Evolutionary conservation across 805 yeast species (phyloP), one percentile per base, ranked within the genome.

Genomic region (Ogataea degrootiae): DNA sequence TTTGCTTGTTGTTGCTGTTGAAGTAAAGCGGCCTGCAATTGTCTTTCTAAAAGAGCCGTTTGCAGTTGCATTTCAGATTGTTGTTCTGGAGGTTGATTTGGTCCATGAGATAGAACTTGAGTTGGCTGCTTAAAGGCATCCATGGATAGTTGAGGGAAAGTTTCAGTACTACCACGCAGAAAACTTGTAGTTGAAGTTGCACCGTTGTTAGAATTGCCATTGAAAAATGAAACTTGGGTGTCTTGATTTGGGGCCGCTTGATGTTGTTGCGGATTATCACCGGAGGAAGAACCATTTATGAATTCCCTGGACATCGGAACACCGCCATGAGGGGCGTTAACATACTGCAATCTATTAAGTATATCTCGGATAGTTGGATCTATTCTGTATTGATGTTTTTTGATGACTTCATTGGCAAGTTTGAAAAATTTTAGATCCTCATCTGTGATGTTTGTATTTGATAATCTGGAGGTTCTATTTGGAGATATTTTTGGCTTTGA

Each of bases 341-440:
- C 79, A 54, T 82, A 82, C 56, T 82, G 85, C 39, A 81, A 68
- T 45, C 87, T 62, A 54, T 73, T 71, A 44, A 82, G 63, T n/a
- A 82, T 67, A 56, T 79, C 84, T 51, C 76, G 65, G 23, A 82
- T 79, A 0, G 87, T 80, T 5, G 87, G 87, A 59, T 82, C 87
- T 6, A 82, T 76, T 22, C 75, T 66, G 44, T 67, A 63, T 38
- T 63, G 63, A 42, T 65, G 66, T 47, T 68, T 65, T 50, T 72
- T 72, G 2, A 77, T 72, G 3, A 83, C 86, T 56, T 82, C 85
- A 49, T 78, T 76, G 3, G 87, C 87, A 17, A 82, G 71, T 41
- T 76, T 67, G 36, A 82, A 66, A 56, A 82, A 82, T 44, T 73
- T 69, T 38, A 75, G 68, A 57, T 82, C 87, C 57, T 79, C 85